Evolutionary conservation across 202 grass and related monocot species (phyloP).

Genomic region (Eragrostis tef): DNA sequence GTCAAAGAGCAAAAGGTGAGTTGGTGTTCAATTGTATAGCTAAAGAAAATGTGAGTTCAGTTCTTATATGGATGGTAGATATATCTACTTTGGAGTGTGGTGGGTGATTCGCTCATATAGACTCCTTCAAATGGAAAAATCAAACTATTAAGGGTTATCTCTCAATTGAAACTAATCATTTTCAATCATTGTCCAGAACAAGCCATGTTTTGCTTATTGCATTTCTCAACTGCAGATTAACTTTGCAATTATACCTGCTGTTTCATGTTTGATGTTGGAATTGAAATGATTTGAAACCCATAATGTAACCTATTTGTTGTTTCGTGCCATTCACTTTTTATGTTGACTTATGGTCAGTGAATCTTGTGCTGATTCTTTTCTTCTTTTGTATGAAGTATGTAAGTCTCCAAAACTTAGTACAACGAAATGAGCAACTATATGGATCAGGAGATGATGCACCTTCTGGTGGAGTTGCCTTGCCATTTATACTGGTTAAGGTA

Average conservation of each 20-base stretch:
- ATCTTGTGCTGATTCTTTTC: constrained; percentile 10
- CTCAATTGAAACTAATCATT: neutral
- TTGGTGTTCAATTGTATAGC: neutral
- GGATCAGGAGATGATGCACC: constrained; percentile 78
- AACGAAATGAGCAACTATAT: constrained; percentile 80
- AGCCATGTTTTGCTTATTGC: neutral
- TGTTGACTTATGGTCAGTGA: constrained; percentile 25
- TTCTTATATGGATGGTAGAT: neutral
- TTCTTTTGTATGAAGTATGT: constrained; percentile 54
- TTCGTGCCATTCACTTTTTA: neutral
- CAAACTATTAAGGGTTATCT: neutral
- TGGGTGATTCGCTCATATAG: neutral
- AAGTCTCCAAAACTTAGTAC: constrained; percentile 90
- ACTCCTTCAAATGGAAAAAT: constrained; percentile 5
- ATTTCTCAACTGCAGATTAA: constrained; percentile 15
- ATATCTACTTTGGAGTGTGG: neutral
- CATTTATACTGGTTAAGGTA: constrained; percentile 98
- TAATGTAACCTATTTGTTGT: neutral
- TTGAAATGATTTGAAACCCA: constrained; percentile 23
- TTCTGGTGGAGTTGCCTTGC: constrained; percentile 89
- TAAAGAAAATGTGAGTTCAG: neutral
- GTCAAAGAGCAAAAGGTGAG: neutral
- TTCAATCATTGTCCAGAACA: neutral
- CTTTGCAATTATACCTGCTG: constrained; percentile 10
- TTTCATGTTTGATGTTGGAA: constrained; percentile 43